phyloP scores from a whole-genome alignment of 192 early-diverging fungal species.

The Funneliformis mosseae region DNA sequence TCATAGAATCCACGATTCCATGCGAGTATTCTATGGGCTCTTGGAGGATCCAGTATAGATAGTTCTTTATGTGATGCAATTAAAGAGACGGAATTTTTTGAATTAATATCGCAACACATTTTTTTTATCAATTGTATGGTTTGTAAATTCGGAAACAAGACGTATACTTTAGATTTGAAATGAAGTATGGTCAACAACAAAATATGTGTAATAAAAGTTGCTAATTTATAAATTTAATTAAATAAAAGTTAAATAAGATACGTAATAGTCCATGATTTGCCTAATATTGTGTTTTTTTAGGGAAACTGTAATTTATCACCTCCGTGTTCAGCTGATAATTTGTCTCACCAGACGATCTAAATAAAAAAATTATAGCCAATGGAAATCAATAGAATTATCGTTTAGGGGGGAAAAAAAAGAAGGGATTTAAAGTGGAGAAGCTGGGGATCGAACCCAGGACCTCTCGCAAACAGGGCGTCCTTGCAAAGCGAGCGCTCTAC shows the following conservation, averaged over 20 bases:
- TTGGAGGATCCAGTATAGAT: not conserved
- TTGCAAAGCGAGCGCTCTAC: slow-evolving; percentile 19
- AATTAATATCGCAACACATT: not conserved
- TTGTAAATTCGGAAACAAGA: slow-evolving; percentile 37
- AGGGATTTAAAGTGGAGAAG: slow-evolving; percentile 10
- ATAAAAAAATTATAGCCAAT: no score
- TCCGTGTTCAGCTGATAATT: no score
- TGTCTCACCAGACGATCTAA: no score
- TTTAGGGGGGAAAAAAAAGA: slow-evolving; percentile 24
- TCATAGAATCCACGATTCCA: slow-evolving; percentile 28
- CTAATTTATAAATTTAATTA: not conserved
- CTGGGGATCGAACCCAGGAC: slow-evolving; percentile 21
- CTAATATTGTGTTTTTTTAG: no score
- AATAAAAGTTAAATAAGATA: not conserved
- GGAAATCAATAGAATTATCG: no score
- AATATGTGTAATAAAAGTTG: not conserved
- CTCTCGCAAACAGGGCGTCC: no score
- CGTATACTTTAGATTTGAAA: slow-evolving; percentile 18
- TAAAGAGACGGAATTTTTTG: not conserved
- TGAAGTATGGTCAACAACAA: not conserved
- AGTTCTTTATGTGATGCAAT: slow-evolving; percentile 6
- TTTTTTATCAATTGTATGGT: slow-evolving; percentile 15
- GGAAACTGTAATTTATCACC: no score
- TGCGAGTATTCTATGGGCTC: slow-evolving; percentile 26
- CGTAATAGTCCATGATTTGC: no score